Conservation (phyloP, 495 filamentous ascomycete genomes). For the Penicillium fimorum region DNA sequence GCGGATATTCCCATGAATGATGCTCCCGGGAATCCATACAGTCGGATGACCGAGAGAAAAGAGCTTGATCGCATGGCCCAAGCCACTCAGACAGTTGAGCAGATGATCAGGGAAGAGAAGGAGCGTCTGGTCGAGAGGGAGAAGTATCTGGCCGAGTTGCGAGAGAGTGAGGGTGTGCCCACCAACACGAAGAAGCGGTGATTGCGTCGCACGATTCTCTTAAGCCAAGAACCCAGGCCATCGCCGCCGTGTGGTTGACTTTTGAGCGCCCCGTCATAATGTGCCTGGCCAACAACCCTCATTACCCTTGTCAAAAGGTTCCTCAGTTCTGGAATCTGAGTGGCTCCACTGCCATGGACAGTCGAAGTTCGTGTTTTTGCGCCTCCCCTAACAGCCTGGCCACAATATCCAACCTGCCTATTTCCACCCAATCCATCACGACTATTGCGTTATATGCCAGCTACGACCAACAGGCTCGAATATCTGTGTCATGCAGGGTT, state of each 20-base stretch:
- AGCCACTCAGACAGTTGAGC: conserved; percentile 65
- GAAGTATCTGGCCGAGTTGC: conserved; percentile 60
- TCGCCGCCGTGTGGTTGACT: not conserved
- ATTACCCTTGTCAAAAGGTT: not conserved
- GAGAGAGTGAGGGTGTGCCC: conserved; percentile 53
- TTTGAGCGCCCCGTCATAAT: not conserved
- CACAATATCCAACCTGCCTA: not conserved
- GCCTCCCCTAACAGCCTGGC: not conserved
- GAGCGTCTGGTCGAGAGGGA: conserved; percentile 60
- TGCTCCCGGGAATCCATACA: conserved; percentile 67
- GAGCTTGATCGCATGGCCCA: conserved; percentile 60
- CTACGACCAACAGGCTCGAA: not conserved
- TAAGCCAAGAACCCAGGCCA: not conserved
- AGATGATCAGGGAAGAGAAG: conserved; percentile 67
- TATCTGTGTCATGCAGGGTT: not conserved
- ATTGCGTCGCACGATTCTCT: conserved; percentile 5
- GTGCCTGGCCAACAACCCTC: not conserved
- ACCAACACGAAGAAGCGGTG: conserved; percentile 44
- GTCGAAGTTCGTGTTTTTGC: not conserved
- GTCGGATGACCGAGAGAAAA: conserved; percentile 66
- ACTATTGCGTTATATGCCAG: not conserved
- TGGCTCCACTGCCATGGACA: not conserved
- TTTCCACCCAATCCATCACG: not conserved
- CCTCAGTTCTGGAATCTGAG: not conserved
- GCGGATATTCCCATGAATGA: conserved; percentile 69